phyloP scores from a whole-genome alignment of 495 filamentous ascomycete species.

The Cercophora scortea region DNA sequence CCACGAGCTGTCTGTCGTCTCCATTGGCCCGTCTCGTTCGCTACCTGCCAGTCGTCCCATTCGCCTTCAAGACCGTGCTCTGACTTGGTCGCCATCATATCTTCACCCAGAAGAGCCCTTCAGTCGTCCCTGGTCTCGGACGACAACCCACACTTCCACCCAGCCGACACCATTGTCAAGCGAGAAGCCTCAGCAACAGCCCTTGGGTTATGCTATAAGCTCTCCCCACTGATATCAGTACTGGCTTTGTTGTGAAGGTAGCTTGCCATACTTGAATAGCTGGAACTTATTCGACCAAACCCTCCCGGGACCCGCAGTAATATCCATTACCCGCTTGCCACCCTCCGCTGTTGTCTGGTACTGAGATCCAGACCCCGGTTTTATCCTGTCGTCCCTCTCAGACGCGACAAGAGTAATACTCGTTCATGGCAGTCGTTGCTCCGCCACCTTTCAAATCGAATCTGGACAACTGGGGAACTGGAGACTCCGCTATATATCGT shows the following conservation, averaged over 20 bases:
- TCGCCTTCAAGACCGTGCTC: constrained; percentile 7
- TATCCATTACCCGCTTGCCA: constrained; percentile 12
- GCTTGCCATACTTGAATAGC: constrained; percentile 12
- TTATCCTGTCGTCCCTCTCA: constrained; percentile 3
- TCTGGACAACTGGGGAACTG: constrained; percentile 22
- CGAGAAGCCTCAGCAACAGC: constrained; percentile 1
- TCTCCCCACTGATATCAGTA: constrained; percentile 6
- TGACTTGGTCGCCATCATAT: constrained; percentile 11
- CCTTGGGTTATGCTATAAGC: constrained; percentile 15
- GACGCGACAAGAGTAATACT: constrained; percentile 12
- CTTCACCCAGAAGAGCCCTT: constrained; percentile 9
- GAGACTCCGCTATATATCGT: constrained; percentile 24
- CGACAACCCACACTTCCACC: constrained; percentile 4
- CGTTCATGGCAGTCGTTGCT: constrained; percentile 29
- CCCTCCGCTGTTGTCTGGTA: constrained; percentile 10
- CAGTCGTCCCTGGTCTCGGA: constrained; percentile 6
- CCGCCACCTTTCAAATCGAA: constrained; percentile 23
- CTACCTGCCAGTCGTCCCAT: constrained; percentile 16
- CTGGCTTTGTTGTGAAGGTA: constrained; percentile 3
- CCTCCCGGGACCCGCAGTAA: constrained; percentile 16
- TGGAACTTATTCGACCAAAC: constrained; percentile 21
- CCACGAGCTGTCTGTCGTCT: constrained; percentile 14
- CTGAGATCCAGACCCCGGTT: constrained; percentile 10
- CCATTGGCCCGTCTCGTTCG: constrained; percentile 21
- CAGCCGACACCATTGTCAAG: neutral